Conservation (phyloP, 2,329 filamentous ascomycete species). For the Dactylellina sp. region DNA sequence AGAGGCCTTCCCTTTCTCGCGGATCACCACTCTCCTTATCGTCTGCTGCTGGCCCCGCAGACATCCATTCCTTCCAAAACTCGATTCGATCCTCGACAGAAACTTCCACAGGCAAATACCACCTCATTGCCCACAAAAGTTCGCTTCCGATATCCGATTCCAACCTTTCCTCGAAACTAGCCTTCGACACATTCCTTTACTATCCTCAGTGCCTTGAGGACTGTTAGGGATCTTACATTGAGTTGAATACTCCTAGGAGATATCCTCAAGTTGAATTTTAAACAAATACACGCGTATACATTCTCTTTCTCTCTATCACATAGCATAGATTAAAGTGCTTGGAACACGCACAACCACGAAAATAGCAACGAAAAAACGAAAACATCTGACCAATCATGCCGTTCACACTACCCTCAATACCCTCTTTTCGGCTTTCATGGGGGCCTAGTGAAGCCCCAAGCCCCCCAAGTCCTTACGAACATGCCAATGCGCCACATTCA, state of each 20-base stretch:
- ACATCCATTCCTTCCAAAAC: conserved; percentile 49
- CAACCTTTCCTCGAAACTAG: not conserved
- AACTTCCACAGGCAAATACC: conserved; percentile 1
- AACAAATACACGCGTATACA: too few species aligned
- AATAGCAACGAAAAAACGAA: too few species aligned
- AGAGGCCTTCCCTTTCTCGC: not conserved
- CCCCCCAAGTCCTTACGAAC: conserved; percentile 27
- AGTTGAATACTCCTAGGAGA: not conserved
- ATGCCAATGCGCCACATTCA: conserved; percentile 17
- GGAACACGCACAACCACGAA: too few species aligned
- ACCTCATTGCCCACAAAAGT: not conserved
- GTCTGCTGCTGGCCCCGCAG: conserved; percentile 50
- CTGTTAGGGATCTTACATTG: not conserved
- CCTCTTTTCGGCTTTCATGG: conserved; percentile 46
- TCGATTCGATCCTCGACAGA: conserved; percentile 6
- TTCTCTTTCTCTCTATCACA: too few species aligned
- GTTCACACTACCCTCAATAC: conserved; percentile 46
- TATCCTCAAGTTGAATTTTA: not conserved
- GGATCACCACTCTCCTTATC: conserved; percentile 11
- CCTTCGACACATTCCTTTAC: not conserved
- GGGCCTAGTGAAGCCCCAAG: conserved; percentile 13
- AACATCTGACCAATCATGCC: conserved; percentile 28
- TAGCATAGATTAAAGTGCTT: too few species aligned
- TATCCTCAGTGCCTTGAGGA: not conserved
- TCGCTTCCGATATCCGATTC: conserved; percentile 11